Percentiles rank a stretch among this genome's conserved stretches.
Evolutionary conservation across 164 flowering plant genomes (phyloP).

Genomic region (Sedum album): DNA sequence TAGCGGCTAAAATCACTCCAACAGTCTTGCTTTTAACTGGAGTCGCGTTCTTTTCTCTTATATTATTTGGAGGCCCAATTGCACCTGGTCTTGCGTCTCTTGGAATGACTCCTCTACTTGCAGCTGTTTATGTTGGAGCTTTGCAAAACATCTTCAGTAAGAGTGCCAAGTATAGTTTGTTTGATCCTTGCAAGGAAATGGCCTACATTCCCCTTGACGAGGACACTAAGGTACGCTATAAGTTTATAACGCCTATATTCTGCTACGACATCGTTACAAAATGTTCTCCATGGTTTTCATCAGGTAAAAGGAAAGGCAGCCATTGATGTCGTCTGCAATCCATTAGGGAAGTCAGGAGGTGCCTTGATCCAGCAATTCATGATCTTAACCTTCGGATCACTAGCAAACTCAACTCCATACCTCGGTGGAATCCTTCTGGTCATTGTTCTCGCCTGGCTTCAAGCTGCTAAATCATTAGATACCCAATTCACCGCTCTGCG

Average conservation of each 20-base stretch:
- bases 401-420: slow-evolving; percentile 95
- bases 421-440: slow-evolving; percentile 83
- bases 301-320: slow-evolving; percentile 99
- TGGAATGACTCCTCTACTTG: too few species aligned
- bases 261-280: not conserved
- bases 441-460: slow-evolving; percentile 87
- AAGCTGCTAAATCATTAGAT: too few species aligned
- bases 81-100: too few species aligned
- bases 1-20: too few species aligned
- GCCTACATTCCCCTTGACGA: slow-evolving; percentile 98
- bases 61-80: too few species aligned
- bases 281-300: slow-evolving; percentile 6
- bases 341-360: too few species aligned
- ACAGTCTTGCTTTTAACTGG: slow-evolving; percentile 88
- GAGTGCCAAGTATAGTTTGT: too few species aligned
- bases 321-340: slow-evolving; percentile 98
- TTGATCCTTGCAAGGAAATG: too few species aligned
- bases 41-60: slow-evolving; percentile 88
- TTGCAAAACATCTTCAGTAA: too few species aligned
- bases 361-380: too few species aligned
- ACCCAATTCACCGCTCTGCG: slow-evolving; percentile 62
- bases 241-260: not conserved
- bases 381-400: slow-evolving; percentile 94
- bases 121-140: too few species aligned
- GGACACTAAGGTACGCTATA: slow-evolving; percentile 96